These are phyloP conservation scores for Parmales sp. DNA, from an alignment of 108 stramenopile genomes.

Conservation along the genomic window DNA sequence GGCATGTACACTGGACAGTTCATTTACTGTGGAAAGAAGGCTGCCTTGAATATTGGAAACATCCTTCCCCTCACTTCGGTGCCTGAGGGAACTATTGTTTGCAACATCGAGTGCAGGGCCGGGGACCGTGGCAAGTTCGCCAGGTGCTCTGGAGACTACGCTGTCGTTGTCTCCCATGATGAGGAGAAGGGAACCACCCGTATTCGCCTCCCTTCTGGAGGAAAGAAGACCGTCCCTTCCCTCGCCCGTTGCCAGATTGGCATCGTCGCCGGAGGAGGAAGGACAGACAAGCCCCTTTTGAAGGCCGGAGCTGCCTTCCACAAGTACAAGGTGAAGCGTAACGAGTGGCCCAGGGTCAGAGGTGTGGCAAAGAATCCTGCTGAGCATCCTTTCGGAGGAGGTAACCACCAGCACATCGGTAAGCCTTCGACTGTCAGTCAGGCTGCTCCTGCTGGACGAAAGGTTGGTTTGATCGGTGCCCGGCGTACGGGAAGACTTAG, in stretches of 20 bases:
- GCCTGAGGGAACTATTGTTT: constrained; percentile 98
- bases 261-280: constrained; percentile 97
- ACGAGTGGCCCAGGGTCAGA: constrained; percentile 99
- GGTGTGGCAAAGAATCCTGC: constrained; percentile 99
- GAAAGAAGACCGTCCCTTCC: constrained; percentile 93
- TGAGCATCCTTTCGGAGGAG: constrained; percentile 99
- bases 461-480: constrained; percentile 97
- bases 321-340: constrained; percentile 99
- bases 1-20: constrained; percentile 99
- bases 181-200: constrained; percentile 97
- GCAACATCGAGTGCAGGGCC: constrained; percentile 87
- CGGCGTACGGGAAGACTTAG: constrained; percentile 98
- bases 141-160: constrained; percentile 91
- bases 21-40: constrained; percentile 99
- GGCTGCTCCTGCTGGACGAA: constrained; percentile 88
- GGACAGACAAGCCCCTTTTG: constrained; percentile 98
- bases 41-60: constrained; percentile 86
- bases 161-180: constrained; percentile 95
- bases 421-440: constrained; percentile 82
- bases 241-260: constrained; percentile 93
- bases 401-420: constrained; percentile 99
- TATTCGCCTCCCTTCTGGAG: constrained; percentile 93
- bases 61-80: constrained; percentile 82
- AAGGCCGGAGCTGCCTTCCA: constrained; percentile 99
- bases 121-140: constrained; percentile 97